These are phyloP conservation scores for Phytophthora tubulina DNA, from an alignment of 352 stramenopile genomes.

Conservation along the genomic window DNA sequence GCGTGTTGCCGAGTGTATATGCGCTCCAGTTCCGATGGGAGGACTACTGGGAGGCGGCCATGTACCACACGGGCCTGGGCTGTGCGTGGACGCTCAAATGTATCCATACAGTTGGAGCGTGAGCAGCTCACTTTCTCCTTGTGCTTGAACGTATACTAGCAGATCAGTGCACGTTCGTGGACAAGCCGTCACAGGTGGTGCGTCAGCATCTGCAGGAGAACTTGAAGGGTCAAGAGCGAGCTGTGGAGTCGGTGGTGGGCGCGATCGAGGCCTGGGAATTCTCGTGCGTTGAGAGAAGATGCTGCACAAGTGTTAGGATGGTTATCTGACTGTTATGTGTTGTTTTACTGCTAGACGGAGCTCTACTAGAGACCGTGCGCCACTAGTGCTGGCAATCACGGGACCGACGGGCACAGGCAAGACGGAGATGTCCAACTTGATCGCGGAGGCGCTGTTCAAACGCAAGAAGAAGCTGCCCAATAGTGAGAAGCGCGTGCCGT, in stretches of 20 bases:
- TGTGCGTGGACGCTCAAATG: slow-evolving; percentile 46
- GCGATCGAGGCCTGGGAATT: slow-evolving; percentile 88
- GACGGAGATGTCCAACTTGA: slow-evolving; percentile 88
- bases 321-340: slow-evolving; percentile 9
- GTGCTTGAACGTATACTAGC: slow-evolving; percentile 13
- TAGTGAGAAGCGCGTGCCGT: slow-evolving; percentile 71
- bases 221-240: slow-evolving; percentile 72
- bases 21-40: slow-evolving; percentile 38
- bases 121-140: slow-evolving; percentile 9
- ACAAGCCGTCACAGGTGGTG: slow-evolving; percentile 71
- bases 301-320: neutral
- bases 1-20: slow-evolving; percentile 5
- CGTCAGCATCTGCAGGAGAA: slow-evolving; percentile 61
- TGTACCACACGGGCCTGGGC: slow-evolving; percentile 59
- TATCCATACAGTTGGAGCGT: slow-evolving; percentile 10
- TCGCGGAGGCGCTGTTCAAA: slow-evolving; percentile 88
- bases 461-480: slow-evolving; percentile 77
- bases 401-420: slow-evolving; percentile 92
- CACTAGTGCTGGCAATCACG: slow-evolving; percentile 90
- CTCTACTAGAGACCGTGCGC: slow-evolving; percentile 65
- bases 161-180: slow-evolving; percentile 81
- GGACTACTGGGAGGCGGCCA: slow-evolving; percentile 52
- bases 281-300: slow-evolving; percentile 50
- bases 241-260: slow-evolving; percentile 70
- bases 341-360: slow-evolving; percentile 45